Conservation (phyloP, 2,329 filamentous ascomycete species). For the Colletotrichum costaricense region DNA sequence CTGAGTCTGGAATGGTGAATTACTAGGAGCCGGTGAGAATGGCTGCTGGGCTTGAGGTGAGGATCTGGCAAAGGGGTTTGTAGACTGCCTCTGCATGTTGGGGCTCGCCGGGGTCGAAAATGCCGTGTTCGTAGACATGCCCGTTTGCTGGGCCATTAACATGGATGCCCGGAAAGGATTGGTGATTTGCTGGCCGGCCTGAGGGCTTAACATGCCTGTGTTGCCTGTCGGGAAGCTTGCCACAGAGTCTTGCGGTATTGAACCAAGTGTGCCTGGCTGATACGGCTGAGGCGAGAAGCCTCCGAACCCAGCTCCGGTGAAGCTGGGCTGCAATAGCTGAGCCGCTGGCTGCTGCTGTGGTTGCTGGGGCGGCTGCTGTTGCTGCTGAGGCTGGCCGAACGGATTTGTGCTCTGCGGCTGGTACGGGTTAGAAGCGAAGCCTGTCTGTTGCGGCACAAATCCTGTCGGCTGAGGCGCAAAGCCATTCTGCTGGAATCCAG, state of each 20-base stretch:
- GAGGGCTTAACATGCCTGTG: slow-evolving; percentile 52
- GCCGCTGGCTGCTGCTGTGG: slow-evolving; percentile 40
- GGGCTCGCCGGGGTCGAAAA: slow-evolving; percentile 54
- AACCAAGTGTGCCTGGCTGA: slow-evolving; percentile 61
- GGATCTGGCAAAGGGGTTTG: slow-evolving; percentile 87
- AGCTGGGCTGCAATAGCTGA: slow-evolving; percentile 59
- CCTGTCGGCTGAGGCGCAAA: slow-evolving; percentile 57
- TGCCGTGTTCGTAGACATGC: slow-evolving; percentile 52
- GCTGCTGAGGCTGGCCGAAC: slow-evolving; percentile 47
- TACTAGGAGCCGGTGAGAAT: slow-evolving; percentile 46
- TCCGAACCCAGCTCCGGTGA: slow-evolving; percentile 83
- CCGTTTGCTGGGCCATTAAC: slow-evolving; percentile 72
- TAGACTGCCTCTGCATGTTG: slow-evolving; percentile 69
- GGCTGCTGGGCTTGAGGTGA: slow-evolving; percentile 42
- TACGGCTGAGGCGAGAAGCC: slow-evolving; percentile 80
- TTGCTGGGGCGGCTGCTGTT: slow-evolving; percentile 43
- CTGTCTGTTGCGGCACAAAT: slow-evolving; percentile 53
- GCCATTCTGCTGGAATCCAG: slow-evolving; percentile 52
- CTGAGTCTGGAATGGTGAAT: slow-evolving; percentile 57
- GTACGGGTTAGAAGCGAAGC: slow-evolving; percentile 55
- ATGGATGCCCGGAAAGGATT: slow-evolving; percentile 97
- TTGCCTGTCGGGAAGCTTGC: slow-evolving; percentile 61
- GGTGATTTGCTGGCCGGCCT: slow-evolving; percentile 72
- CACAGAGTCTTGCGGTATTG: slow-evolving; percentile 69
- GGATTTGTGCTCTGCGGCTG: slow-evolving; percentile 50